Evolutionary conservation across 1,139 yeast species (phyloP).

Genomic region (Scheffersomyces titani): DNA sequence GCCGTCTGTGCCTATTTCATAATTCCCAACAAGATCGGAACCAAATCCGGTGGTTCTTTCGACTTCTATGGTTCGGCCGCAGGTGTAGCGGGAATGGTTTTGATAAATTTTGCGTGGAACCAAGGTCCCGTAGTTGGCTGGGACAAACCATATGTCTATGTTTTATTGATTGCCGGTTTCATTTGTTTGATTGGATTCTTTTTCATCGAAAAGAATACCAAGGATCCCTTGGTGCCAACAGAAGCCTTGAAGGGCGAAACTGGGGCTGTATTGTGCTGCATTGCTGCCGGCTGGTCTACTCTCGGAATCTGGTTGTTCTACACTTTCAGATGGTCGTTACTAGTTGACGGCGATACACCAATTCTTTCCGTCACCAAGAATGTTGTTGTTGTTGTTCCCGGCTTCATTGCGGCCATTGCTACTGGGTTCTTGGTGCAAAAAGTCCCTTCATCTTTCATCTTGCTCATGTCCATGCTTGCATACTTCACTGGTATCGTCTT

Average conservation of each 20-base stretch:
- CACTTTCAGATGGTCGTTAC: conserved; percentile 34
- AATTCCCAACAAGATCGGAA: conserved; percentile 33
- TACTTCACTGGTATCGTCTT: conserved; percentile 44
- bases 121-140: conserved; percentile 66
- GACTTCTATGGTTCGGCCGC: conserved; percentile 26
- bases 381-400: conserved; percentile 24
- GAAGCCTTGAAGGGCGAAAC: conserved; percentile 42
- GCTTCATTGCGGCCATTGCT: conserved; percentile 43
- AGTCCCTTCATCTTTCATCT: conserved; percentile 42
- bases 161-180: conserved; percentile 50
- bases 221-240: conserved; percentile 50
- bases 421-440: conserved; percentile 40
- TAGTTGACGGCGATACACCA: conserved; percentile 30
- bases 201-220: conserved; percentile 32
- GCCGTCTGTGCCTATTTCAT: conserved; percentile 26
- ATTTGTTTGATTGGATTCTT: conserved; percentile 36
- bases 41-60: conserved; percentile 10
- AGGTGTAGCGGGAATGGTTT: conserved; percentile 4
- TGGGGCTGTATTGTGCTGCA: conserved; percentile 47
- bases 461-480: conserved; percentile 46
- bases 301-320: conserved; percentile 62
- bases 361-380: conserved; percentile 40
- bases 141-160: conserved; percentile 50
- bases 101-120: conserved; percentile 53
- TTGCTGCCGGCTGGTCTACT: conserved; percentile 61